Base-by-base conservation (phyloP, 1,139 yeast species). In the Saccharomyces hybrid region DNA sequence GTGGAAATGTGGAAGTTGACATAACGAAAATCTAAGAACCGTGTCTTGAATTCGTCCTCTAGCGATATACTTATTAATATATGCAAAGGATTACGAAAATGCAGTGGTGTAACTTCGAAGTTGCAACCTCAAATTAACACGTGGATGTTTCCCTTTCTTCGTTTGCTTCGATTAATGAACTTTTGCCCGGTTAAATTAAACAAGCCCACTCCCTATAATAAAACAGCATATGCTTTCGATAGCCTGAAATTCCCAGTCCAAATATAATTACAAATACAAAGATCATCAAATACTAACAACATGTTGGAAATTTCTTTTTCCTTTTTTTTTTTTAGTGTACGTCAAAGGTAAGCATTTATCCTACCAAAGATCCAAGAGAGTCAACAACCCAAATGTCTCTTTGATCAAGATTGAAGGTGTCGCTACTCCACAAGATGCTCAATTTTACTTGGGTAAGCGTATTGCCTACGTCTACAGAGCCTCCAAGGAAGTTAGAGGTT, bases 331-430 rank as follows among this genome's bases (percentile, higher is more conserved):
- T 66, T 57, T 77, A 88, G 96, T 93, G 83, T 93, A 93, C 96
- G 98, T 93, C 81, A 93, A 91, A 86, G 99, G 98, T 81, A 93
- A 91, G 86, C 98, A 93, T 88, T 78, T 93, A 77, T 91, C 98
- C 73, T 93, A 91, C 96, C 98, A 93, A 84, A 95, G 99, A 83
- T 90, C 97, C 73, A 93, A 93, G 90, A 85, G 85, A 80, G 90
- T 87, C 76, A 89, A 87, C 87, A 88, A 93, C 95, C 97, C 99
- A 78, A 87, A 88, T 83, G 88, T 88, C 73, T 93, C 99, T 67
- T 84, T 93, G 80, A 82, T 93, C 77, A 88, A 91, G 83, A 85
- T 93, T 74, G 96, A 93, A 82, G 96, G 96, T 79, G 98, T 93
- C 71, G 76, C 84, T 69, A 76, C 81, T 75, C 82, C 96, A 71